Conservation (phyloP, 768 basidiomycete genomes). For the Clavulina sp. region DNA sequence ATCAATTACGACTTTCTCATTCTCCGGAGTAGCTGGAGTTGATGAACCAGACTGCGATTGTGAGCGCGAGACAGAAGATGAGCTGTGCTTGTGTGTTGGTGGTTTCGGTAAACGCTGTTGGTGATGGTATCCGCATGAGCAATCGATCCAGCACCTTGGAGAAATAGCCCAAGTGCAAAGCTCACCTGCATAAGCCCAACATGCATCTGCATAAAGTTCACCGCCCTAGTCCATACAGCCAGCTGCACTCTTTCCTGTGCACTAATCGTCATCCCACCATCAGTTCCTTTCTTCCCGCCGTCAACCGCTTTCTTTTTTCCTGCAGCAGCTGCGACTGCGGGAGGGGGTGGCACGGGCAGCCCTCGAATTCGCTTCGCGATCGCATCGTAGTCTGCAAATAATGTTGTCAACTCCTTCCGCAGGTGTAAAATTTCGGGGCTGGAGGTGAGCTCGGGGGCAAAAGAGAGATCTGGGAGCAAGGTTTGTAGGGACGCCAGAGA, state of each 20-base stretch:
- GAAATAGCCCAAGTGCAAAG: conserved; percentile 4
- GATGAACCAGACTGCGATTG: background rate
- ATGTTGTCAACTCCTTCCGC: conserved; percentile 68
- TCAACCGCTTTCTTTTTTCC: too few species aligned
- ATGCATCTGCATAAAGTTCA: conserved; percentile 69
- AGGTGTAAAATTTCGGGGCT: conserved; percentile 38
- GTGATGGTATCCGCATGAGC: background rate
- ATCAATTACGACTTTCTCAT: conserved; percentile 29
- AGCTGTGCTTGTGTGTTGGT: conserved; percentile 4
- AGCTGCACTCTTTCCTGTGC: conserved; percentile 74
- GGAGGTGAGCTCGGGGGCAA: conserved; percentile 27
- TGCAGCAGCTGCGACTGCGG: too few species aligned
- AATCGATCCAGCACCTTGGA: background rate
- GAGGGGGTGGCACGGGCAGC: conserved; percentile 39
- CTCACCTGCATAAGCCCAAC: conserved; percentile 72
- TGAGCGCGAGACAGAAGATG: background rate
- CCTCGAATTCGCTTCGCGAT: conserved; percentile 69
- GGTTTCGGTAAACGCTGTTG: conserved; percentile 6
- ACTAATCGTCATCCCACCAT: too few species aligned
- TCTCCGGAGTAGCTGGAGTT: background rate
- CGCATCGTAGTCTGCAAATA: conserved; percentile 78
- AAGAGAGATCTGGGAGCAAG: conserved; percentile 46
- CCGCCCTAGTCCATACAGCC: conserved; percentile 62
- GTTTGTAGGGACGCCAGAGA: conserved; percentile 80
- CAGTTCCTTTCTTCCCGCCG: too few species aligned